A percentile compares a stretch with the other conserved stretches of the same genome.
These are phyloP conservation scores for Gigaspora rosea DNA, from an alignment of 192 early-diverging fungal species.

Conservation along the genomic window DNA sequence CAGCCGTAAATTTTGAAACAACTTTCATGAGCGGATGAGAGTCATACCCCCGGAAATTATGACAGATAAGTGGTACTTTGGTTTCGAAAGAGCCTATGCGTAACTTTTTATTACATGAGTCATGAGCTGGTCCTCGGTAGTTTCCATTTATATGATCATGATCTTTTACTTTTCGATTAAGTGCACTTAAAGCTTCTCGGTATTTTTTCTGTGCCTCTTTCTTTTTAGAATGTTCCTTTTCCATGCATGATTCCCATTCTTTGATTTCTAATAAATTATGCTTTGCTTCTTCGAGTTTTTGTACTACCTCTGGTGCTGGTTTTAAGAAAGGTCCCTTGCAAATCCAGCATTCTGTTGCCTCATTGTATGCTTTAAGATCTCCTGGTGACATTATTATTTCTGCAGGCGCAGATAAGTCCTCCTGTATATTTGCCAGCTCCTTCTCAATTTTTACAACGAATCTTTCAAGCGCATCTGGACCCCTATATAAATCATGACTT, in stretches of 20 bases:
- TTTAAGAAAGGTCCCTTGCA: slow-evolving; percentile 2
- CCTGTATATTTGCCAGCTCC: neutral
- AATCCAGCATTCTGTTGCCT: neutral
- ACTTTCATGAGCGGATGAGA: slow-evolving; percentile 11
- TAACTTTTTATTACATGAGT: slow-evolving; percentile 22
- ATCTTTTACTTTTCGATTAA: slow-evolving; percentile 21
- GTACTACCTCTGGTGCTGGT: neutral
- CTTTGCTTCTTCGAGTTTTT: slow-evolving; percentile 21
- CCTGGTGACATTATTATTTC: slow-evolving; percentile 15
- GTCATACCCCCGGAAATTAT: slow-evolving; percentile 23
- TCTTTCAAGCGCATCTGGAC: slow-evolving; percentile 7
- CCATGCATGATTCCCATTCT: slow-evolving; percentile 7
- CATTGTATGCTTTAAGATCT: slow-evolving; percentile 2
- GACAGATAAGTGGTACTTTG: slow-evolving; percentile 8
- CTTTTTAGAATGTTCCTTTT: slow-evolving; percentile 20
- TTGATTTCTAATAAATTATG: slow-evolving; percentile 11
- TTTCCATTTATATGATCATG: slow-evolving; percentile 14
- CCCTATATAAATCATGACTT: slow-evolving; percentile 11
- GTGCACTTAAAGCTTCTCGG: slow-evolving; percentile 5
- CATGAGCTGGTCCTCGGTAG: slow-evolving; percentile 2
- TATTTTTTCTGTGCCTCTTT: slow-evolving; percentile 2
- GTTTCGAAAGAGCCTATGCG: slow-evolving; percentile 14
- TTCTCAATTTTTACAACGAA: neutral
- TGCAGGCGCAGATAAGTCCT: slow-evolving; percentile 2
- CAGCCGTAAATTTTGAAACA: neutral